Base-by-base conservation (phyloP, 2,329 filamentous ascomycete species). In the Sclerotinia spermophila region DNA sequence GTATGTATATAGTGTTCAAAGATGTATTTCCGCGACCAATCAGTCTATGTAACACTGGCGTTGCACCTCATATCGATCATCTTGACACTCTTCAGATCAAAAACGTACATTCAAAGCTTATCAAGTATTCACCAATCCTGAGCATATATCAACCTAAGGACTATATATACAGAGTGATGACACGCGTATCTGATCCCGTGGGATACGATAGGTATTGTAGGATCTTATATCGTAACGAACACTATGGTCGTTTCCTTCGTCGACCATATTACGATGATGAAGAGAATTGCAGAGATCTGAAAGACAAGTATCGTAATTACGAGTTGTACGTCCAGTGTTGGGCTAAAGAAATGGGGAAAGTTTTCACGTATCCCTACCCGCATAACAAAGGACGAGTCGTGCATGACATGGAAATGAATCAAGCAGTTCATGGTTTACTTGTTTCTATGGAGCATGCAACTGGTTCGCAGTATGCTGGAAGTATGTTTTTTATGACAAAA, bases 291-390 rank as follows among this genome's bases (percentile, higher is more conserved):
- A 17, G 3, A 45, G 59, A 62, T 45, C 59, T 62, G 7, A 24
- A 38, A 6, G 19, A 8, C 0, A 45, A 21, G 19, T 62, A 62
- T 30, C 11, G 5, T 7, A 8, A 21, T 5, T 62, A 45, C 1
- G 40, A 62, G 8, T 45, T 45, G 6, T 62, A 5, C 27, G 2
- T 2, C 7, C 19, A 19, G 27, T 17, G 19, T 40, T 62, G 27
- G 27, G 1, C 27, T 1, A 3, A 1, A 24, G 2, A 0, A 0
- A 45, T 62, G 40, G 40, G 3, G n/a, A 30, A 15, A 2, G 27
- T 17, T 24, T 62, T 45, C 19, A 24, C 5, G 1, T 45, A 45
- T n/a, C 40, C 59, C 0, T 33, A 33, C 19, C 40, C 40, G 11
- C 19, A 62, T 5, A 62, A 45, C 11, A 62, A 62, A 21, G 40